phyloP scores from a whole-genome alignment of 768 basidiomycete species.

The Trametes gibbosa region DNA sequence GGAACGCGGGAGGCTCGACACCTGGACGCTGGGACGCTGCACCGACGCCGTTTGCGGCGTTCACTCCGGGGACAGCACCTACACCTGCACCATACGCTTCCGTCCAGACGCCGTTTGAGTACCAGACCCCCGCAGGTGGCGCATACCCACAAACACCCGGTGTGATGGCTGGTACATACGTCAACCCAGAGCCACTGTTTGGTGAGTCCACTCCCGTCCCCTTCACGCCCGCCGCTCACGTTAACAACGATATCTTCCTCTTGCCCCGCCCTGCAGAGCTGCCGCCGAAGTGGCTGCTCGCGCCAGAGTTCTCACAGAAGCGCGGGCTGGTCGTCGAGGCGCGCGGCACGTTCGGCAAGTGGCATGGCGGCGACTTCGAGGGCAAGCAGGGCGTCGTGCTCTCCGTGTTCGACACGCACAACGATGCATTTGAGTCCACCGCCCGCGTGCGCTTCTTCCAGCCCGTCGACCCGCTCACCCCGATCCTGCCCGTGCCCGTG shows the following conservation, averaged over 20 bases:
- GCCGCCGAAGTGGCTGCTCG: slow-evolving; percentile 25
- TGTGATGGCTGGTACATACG: slow-evolving; percentile 9
- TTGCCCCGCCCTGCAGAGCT: slow-evolving; percentile 10
- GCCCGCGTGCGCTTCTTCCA: slow-evolving; percentile 25
- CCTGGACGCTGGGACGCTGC: slow-evolving; percentile 31
- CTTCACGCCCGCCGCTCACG: not conserved
- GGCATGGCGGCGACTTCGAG: slow-evolving; percentile 29
- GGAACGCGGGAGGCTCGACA: slow-evolving; percentile 22
- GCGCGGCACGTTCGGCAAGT: slow-evolving; percentile 20
- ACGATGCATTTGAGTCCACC: slow-evolving; percentile 22
- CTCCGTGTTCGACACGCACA: slow-evolving; percentile 24
- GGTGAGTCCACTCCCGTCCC: slow-evolving; percentile 7
- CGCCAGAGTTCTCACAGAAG: slow-evolving; percentile 18
- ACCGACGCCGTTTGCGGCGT: slow-evolving; percentile 25
- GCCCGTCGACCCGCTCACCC: slow-evolving; percentile 16
- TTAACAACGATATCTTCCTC: not conserved
- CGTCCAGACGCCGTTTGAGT: slow-evolving; percentile 22
- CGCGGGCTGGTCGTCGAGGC: slow-evolving; percentile 25
- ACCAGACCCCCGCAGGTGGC: slow-evolving; percentile 12
- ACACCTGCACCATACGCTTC: slow-evolving; percentile 37
- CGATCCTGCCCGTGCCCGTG: slow-evolving; percentile 24
- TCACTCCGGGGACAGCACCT: slow-evolving; percentile 42
- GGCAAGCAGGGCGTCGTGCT: slow-evolving; percentile 26
- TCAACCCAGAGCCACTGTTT: not conserved
- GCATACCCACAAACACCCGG: slow-evolving; percentile 20